Conservation (phyloP, 2,329 filamentous ascomycete genomes). For the Aspergillus quadrilineatus region DNA sequence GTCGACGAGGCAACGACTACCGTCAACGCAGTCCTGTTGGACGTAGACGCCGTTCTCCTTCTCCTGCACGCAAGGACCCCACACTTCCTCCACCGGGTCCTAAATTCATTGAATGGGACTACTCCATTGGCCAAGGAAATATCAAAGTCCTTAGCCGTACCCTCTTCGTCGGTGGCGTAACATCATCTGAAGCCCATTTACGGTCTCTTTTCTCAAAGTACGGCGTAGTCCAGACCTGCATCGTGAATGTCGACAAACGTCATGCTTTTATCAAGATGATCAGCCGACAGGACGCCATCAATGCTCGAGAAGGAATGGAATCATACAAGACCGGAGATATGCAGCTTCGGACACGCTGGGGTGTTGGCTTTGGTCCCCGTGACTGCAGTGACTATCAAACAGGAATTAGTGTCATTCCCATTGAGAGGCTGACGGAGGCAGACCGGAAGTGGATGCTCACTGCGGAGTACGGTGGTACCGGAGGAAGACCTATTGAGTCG, state of each 20-base stretch:
- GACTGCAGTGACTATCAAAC: constrained; percentile 96
- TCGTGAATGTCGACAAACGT: constrained; percentile 96
- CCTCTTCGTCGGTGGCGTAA: constrained; percentile 93
- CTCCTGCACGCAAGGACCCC: constrained; percentile 45
- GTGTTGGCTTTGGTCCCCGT: constrained; percentile 92
- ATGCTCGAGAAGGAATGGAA: constrained; percentile 85
- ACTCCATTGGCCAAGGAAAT: constrained; percentile 67
- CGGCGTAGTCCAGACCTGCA: constrained; percentile 92
- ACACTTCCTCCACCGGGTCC: constrained; percentile 50
- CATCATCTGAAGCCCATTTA: constrained; percentile 78
- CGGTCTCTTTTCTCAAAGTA: constrained; percentile 76
- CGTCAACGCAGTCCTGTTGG: constrained; percentile 82
- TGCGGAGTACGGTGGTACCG: constrained; percentile 89
- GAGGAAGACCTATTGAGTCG: constrained; percentile 73
- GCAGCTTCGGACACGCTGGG: constrained; percentile 87
- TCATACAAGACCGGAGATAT: constrained; percentile 69
- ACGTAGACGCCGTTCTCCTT: constrained; percentile 65
- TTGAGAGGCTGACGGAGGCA: constrained; percentile 87
- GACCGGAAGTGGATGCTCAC: constrained; percentile 97
- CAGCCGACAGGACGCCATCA: constrained; percentile 77
- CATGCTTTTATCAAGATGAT: constrained; percentile 99
- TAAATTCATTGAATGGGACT: constrained; percentile 81
- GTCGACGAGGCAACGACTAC: constrained; percentile 62
- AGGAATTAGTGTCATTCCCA: constrained; percentile 89
- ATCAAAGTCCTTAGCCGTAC: constrained; percentile 96